Evolutionary conservation across 371 early-diverging fungal genomes (phyloP).

Genomic region (Mucor sp.): DNA sequence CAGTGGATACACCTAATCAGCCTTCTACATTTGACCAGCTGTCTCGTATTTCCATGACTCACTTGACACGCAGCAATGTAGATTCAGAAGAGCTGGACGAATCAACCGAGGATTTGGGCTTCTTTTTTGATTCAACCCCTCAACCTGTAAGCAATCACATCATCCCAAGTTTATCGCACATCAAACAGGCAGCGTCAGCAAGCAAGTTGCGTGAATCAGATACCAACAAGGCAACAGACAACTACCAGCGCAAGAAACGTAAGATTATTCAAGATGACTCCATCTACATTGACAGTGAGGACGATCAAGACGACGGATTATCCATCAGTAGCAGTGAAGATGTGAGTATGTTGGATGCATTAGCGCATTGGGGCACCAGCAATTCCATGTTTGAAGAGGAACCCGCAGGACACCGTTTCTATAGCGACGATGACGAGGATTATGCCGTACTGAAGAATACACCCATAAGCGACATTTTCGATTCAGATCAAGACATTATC

Average conservation of each 20-base stretch:
- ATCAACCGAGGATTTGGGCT: not conserved
- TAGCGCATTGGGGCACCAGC: conserved; percentile 15
- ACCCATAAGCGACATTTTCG: conserved; percentile 1
- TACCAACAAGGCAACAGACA: not conserved
- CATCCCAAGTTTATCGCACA: not conserved
- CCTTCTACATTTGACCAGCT: conserved; percentile 1
- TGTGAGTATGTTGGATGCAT: conserved; percentile 7
- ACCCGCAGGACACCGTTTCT: not conserved
- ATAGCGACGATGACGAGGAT: not conserved
- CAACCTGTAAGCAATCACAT: not conserved
- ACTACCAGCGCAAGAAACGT: not conserved
- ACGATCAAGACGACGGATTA: conserved; percentile 9
- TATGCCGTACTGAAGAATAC: not conserved
- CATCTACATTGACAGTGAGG: conserved; percentile 12
- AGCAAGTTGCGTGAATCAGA: not conserved
- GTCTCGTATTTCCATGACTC: conserved; percentile 1
- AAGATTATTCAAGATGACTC: conserved; percentile 16
- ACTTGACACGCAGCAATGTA: not conserved
- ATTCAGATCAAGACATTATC: not conserved
- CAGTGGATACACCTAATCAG: not conserved
- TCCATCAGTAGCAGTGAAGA: conserved; percentile 28
- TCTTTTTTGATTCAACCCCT: conserved; percentile 21
- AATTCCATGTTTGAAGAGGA: conserved; percentile 4
- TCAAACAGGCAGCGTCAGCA: not conserved
- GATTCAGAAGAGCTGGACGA: not conserved